Conservation (phyloP, 345 rosid genomes). For the Rubroshorea leprosula region DNA sequence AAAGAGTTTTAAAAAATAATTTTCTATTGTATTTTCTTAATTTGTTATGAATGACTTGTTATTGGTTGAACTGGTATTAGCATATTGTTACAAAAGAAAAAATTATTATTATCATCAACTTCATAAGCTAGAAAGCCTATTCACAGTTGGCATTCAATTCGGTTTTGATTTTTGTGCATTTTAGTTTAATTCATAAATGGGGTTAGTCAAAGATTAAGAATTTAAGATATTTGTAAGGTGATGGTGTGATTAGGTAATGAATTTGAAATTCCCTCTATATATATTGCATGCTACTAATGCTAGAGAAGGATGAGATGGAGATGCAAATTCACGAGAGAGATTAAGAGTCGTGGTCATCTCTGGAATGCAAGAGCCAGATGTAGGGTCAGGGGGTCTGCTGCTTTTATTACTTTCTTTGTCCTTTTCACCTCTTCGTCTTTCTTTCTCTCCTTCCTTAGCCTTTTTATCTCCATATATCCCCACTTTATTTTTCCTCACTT, state of each 20-base stretch:
- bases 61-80: too few species aligned
- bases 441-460: slow-evolving; percentile 18
- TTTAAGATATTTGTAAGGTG: too few species aligned
- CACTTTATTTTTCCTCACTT: slow-evolving; percentile 3
- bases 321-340: slow-evolving; percentile 11
- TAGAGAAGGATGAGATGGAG: background rate
- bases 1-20: too few species aligned
- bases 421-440: slow-evolving; percentile 25
- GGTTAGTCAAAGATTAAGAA: too few species aligned
- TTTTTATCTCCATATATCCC: slow-evolving; percentile 23
- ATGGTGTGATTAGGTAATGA: slow-evolving; percentile 27
- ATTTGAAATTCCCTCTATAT: too few species aligned
- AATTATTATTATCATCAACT: background rate
- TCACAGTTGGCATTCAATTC: background rate
- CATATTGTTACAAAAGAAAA: too few species aligned
- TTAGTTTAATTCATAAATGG: too few species aligned
- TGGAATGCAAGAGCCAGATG: slow-evolving; percentile 18
- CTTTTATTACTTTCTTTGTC: slow-evolving; percentile 50
- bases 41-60: too few species aligned
- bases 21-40: too few species aligned
- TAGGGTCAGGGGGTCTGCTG: slow-evolving; percentile 27
- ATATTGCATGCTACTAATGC: background rate
- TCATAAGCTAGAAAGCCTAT: too few species aligned
- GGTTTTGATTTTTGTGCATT: background rate
- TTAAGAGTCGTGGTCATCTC: slow-evolving; percentile 22